Percentiles rank a stretch among this genome's conserved stretches.
These are phyloP conservation scores for Citropsis articulata DNA, from an alignment of 345 rosid species.

Conservation along the genomic window DNA sequence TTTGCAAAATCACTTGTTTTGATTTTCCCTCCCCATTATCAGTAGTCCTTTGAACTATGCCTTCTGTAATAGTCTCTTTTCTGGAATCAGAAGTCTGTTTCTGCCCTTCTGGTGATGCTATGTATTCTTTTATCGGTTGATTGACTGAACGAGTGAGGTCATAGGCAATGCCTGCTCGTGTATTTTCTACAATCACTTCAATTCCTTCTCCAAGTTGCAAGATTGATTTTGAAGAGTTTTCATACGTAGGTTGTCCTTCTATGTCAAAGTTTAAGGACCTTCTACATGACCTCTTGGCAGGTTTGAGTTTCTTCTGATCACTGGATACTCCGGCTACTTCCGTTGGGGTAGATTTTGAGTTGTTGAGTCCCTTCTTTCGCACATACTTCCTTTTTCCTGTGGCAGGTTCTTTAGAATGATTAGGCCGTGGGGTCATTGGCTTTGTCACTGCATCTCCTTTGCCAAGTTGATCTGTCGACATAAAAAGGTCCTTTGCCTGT, in stretches of 20 bases:
- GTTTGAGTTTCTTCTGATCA: slow-evolving; percentile 22
- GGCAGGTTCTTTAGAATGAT: slow-evolving; percentile 31
- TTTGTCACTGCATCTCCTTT: slow-evolving; percentile 30
- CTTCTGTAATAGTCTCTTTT: neutral
- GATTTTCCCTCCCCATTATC: slow-evolving; percentile 10
- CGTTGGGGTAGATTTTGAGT: slow-evolving; percentile 22
- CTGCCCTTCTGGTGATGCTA: slow-evolving; percentile 21
- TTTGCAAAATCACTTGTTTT: slow-evolving; percentile 8
- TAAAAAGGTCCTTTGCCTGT: slow-evolving; percentile 19
- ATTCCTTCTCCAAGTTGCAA: slow-evolving; percentile 6
- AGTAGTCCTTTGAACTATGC: slow-evolving; percentile 8
- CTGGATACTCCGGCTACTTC: slow-evolving; percentile 33
- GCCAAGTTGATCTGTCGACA: slow-evolving; percentile 14
- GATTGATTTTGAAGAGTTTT: slow-evolving; percentile 19
- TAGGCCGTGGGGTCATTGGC: slow-evolving; percentile 31
- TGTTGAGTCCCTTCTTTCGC: slow-evolving; percentile 29
- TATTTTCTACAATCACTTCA: slow-evolving; percentile 28
- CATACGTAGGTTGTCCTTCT: slow-evolving; percentile 22
- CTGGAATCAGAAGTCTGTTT: neutral
- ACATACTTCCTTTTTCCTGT: slow-evolving; percentile 58
- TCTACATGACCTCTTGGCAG: slow-evolving; percentile 47
- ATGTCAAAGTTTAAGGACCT: slow-evolving; percentile 50
- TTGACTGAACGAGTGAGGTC: slow-evolving; percentile 19
- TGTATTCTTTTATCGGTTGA: slow-evolving; percentile 24
- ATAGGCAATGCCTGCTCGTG: slow-evolving; percentile 24